A percentile compares a stretch with the other conserved stretches of the same genome.
These are phyloP conservation scores for Phytopythium chamaehyphon DNA, from an alignment of 352 stramenopile species.

Conservation along the genomic window DNA sequence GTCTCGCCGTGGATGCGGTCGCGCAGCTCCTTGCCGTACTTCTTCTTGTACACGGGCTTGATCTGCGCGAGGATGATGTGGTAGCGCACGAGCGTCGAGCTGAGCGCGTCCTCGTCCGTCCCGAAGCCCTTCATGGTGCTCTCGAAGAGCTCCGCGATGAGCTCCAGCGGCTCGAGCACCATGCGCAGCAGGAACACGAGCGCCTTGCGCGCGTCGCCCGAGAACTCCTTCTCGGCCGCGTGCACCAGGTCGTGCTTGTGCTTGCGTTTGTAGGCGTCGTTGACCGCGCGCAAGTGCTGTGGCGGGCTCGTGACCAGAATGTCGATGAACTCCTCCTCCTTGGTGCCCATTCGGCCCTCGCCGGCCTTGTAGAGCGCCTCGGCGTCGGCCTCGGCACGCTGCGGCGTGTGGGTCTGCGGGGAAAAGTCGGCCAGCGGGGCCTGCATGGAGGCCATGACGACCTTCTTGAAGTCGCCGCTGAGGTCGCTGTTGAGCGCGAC, in stretches of 20 bases:
- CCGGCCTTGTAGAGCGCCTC: conserved; percentile 66
- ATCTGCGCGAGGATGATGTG: conserved; percentile 71
- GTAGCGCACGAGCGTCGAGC: conserved; percentile 65
- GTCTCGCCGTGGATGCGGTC: conserved; percentile 79
- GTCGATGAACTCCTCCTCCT: conserved; percentile 64
- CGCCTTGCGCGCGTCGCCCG: conserved; percentile 42
- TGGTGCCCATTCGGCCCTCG: conserved; percentile 62
- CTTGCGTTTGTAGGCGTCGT: conserved; percentile 51
- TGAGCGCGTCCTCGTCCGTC: conserved; percentile 65
- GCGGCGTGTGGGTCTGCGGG: conserved; percentile 46
- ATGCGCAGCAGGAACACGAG: conserved; percentile 60
- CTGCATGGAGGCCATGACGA: conserved; percentile 68
- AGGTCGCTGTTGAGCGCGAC: conserved; percentile 57
- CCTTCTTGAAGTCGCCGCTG: conserved; percentile 67
- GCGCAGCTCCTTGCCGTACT: conserved; percentile 71
- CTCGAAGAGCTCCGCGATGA: conserved; percentile 65
- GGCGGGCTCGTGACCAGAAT: conserved; percentile 43
- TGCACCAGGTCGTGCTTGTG: conserved; percentile 62
- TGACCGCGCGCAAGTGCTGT: conserved; percentile 52
- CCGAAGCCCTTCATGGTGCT: conserved; percentile 74
- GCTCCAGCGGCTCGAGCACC: conserved; percentile 51
- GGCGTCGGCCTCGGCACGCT: conserved; percentile 55
- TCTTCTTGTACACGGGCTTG: conserved; percentile 74
- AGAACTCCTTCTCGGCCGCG: conserved; percentile 70
- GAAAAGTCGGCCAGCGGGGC: conserved; percentile 48